Conservation (phyloP, 345 rosid species). For the Bruguiera sexangula region DNA sequence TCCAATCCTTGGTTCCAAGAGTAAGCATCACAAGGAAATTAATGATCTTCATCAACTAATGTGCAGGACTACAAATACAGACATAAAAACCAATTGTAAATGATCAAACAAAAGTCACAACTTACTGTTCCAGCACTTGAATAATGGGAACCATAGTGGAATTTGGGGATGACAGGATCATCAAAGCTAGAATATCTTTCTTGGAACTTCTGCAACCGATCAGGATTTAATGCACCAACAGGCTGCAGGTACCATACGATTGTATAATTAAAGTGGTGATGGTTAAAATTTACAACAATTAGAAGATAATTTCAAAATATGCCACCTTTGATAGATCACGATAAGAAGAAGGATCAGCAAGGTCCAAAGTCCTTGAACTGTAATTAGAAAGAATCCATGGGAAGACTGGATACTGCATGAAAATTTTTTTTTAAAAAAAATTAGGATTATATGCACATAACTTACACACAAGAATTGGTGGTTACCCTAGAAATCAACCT, state of each 20-base stretch:
- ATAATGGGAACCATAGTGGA: slow-evolving; percentile 98
- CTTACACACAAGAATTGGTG: neutral
- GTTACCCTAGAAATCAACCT: slow-evolving; percentile 41
- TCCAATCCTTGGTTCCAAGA: neutral
- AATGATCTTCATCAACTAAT: slow-evolving; percentile 3
- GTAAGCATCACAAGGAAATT: neutral
- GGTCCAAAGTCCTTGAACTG: slow-evolving; percentile 69
- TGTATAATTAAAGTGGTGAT: slow-evolving; percentile 25
- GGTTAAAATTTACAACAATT: slow-evolving; percentile 7
- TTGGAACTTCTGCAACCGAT: slow-evolving; percentile 75
- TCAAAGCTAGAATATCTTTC: slow-evolving; percentile 97
- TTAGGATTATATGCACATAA: slow-evolving; percentile 12
- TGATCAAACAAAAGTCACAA: slow-evolving; percentile 25
- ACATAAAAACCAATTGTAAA: slow-evolving; percentile 6
- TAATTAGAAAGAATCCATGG: slow-evolving; percentile 96
- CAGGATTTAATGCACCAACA: slow-evolving; percentile 86
- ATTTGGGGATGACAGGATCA: slow-evolving; percentile 96
- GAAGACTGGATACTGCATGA: slow-evolving; percentile 94
- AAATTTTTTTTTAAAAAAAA: slow-evolving; percentile 2
- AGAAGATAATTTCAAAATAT: slow-evolving; percentile 29
- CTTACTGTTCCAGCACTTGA: slow-evolving; percentile 95
- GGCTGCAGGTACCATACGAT: slow-evolving; percentile 58
- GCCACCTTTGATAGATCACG: slow-evolving; percentile 96
- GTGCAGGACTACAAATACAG: neutral
- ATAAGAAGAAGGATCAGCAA: slow-evolving; percentile 77